Percentiles rank a stretch among this genome's conserved stretches.
Conservation (phyloP, 2,329 filamentous ascomycete species). For the Hypoxylon sp. region DNA sequence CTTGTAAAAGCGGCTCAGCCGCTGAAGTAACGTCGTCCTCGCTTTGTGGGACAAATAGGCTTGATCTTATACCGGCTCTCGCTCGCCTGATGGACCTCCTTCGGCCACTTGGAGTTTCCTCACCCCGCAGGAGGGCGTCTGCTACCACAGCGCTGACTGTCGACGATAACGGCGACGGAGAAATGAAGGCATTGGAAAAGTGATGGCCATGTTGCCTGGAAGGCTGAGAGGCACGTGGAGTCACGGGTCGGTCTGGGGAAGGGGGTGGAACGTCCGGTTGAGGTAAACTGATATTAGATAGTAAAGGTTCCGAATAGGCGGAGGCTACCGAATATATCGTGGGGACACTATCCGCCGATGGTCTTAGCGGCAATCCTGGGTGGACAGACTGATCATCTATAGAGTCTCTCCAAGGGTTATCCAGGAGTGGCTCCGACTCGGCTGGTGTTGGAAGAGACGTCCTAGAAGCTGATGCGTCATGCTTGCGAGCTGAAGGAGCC, state of each 20-base stretch:
- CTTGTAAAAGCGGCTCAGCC: constrained; percentile 46
- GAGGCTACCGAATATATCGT: constrained; percentile 52
- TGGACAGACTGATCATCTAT: constrained; percentile 51
- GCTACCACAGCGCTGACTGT: constrained; percentile 72
- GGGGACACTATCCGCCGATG: constrained; percentile 54
- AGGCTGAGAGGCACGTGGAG: constrained; percentile 53
- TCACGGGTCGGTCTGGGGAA: constrained; percentile 50
- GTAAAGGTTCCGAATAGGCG: constrained; percentile 50
- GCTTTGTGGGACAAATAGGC: constrained; percentile 67
- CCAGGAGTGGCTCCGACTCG: constrained; percentile 60
- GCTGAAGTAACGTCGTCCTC: constrained; percentile 46
- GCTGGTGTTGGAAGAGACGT: constrained; percentile 51
- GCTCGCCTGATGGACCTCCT: constrained; percentile 64
- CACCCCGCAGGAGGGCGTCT: constrained; percentile 66
- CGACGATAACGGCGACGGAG: constrained; percentile 71
- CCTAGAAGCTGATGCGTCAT: constrained; percentile 53
- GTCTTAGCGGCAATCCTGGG: constrained; percentile 55
- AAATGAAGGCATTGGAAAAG: constrained; percentile 67
- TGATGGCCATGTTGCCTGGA: constrained; percentile 57
- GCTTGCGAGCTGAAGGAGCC: constrained; percentile 56
- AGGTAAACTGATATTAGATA: constrained; percentile 43
- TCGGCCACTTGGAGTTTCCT: constrained; percentile 58
- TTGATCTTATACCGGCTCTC: constrained; percentile 66
- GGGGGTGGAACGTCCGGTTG: constrained; percentile 43
- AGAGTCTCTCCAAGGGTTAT: constrained; percentile 61